Evolutionary conservation across 306 rosid species (phyloP).

Genomic region (Amphicarpaea edgeworthii): DNA sequence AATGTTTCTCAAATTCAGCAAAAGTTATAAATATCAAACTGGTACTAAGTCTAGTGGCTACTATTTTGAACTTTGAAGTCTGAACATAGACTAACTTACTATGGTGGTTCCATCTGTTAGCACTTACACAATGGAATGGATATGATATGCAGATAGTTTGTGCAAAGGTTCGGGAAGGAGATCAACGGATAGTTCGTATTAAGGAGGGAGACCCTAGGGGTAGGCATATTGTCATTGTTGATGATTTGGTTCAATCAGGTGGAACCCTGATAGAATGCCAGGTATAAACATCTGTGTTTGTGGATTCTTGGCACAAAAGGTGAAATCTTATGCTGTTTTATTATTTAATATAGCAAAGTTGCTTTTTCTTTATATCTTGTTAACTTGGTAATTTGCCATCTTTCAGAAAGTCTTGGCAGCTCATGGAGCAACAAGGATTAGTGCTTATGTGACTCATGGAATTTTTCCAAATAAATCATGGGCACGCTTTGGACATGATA

Average conservation of each 20-base stretch:
- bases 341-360: constrained; percentile 22
- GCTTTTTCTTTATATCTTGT: constrained; percentile 3
- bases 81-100: constrained; percentile 28
- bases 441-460: constrained; percentile 98
- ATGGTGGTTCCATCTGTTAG: constrained; percentile 28
- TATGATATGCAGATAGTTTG: constrained; percentile 77
- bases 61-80: constrained; percentile 37
- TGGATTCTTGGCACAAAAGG: neutral
- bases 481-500: constrained; percentile 80
- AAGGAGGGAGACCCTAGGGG: constrained; percentile 93
- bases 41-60: constrained; percentile 20
- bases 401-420: constrained; percentile 88
- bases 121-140: constrained; percentile 38
- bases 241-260: constrained; percentile 99
- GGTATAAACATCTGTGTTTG: constrained; percentile 56
- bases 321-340: constrained; percentile 26
- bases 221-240: constrained; percentile 93
- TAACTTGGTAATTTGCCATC: constrained; percentile 31
- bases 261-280: constrained; percentile 96
- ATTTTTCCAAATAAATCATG: constrained; percentile 94
- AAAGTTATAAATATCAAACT: constrained; percentile 7
- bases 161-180: constrained; percentile 99
- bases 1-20: constrained; percentile 34
- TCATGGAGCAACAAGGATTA: constrained; percentile 89
- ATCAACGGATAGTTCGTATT: constrained; percentile 84